Evolutionary conservation across 192 early-diverging fungal species (phyloP), one percentile per base, ranked within the genome.

Genomic region (Entomortierella lignicola): DNA sequence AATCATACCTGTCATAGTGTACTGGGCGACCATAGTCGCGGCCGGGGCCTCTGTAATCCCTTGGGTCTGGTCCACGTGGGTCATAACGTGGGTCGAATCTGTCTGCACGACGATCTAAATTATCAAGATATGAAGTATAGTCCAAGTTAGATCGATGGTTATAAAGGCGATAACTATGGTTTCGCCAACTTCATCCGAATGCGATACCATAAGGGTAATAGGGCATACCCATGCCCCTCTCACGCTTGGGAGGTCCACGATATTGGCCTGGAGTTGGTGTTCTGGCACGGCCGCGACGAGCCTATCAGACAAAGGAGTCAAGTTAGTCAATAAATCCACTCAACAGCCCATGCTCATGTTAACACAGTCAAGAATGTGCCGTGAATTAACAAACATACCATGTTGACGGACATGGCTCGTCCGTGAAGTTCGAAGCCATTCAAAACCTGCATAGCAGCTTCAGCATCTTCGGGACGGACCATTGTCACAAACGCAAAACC

Each of bases 401-500:
- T 90, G 62, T 94, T 91, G 53, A 98, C 94, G 53, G 91, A 89
- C 77, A 98, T 86, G 21, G 82, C 68, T 53, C 96, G 94, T 27
- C 93, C 95, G 65, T 94, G 90, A 44, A 97, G 81, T 48, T 93
- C 91, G 64, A 88, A 85, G 41, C 87, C 88, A 83, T 87, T 88
- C 56, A 93, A 75, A 42, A 72, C 86, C 18, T 87, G 71, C 61
- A 93, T 88, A 51, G 95, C 94, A 34, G 81, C 81, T 20, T 93
- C 86, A 58, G 95, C 95, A 43, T 89, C 88, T 17, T 90, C 89
- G 31, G 77, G 31, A 47, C 81, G 84, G 37, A 83, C 83, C 84
- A 90, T 91, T 53, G 88, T 92, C 54, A 96, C 92, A 73, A 98
- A 97, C 2, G 94, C 96, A 82, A 94, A 97, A 21, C 95, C 95